Conservation (phyloP, 1,284 basidiomycete species). For the Mrakiaceae sp. region DNA sequence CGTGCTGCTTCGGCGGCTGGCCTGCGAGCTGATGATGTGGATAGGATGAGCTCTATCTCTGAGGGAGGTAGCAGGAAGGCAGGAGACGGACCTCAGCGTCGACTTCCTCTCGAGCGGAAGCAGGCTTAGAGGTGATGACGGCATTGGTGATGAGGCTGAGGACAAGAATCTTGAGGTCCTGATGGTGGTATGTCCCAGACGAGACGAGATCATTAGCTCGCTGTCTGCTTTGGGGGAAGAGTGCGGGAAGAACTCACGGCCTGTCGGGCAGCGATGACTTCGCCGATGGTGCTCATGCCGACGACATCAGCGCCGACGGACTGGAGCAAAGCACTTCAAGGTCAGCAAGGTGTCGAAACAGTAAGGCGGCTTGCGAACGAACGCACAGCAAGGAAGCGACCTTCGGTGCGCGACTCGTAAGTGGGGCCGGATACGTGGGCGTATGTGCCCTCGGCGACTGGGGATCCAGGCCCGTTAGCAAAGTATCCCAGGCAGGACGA, state of each 20-base stretch:
- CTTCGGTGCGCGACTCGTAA: constrained; percentile 73
- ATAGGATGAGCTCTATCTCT: constrained; percentile 9
- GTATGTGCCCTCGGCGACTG: constrained; percentile 62
- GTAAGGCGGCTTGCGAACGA: no score
- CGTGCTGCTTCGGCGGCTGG: constrained; percentile 38
- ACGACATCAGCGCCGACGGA: constrained; percentile 67
- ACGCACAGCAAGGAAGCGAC: constrained; percentile 48
- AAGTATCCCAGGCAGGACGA: constrained; percentile 20
- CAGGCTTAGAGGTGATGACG: constrained; percentile 60
- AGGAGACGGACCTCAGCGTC: constrained; percentile 51
- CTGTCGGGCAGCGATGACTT: constrained; percentile 68
- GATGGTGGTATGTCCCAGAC: not conserved
- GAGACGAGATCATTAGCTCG: not conserved
- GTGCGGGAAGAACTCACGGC: constrained; percentile 23
- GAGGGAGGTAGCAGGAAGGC: constrained; percentile 13
- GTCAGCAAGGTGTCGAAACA: no score
- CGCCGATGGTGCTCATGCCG: constrained; percentile 82
- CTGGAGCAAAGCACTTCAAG: no score
- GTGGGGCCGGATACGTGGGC: constrained; percentile 76
- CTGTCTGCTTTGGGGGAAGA: not conserved
- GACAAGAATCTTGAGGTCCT: constrained; percentile 59
- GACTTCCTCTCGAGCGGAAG: constrained; percentile 59
- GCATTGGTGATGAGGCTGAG: constrained; percentile 70
- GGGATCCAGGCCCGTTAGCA: constrained; percentile 18
- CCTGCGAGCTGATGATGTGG: constrained; percentile 47